These are phyloP conservation scores for Trypanosoma lewisi DNA, from an alignment of 208 protist genomes.

Conservation along the genomic window DNA sequence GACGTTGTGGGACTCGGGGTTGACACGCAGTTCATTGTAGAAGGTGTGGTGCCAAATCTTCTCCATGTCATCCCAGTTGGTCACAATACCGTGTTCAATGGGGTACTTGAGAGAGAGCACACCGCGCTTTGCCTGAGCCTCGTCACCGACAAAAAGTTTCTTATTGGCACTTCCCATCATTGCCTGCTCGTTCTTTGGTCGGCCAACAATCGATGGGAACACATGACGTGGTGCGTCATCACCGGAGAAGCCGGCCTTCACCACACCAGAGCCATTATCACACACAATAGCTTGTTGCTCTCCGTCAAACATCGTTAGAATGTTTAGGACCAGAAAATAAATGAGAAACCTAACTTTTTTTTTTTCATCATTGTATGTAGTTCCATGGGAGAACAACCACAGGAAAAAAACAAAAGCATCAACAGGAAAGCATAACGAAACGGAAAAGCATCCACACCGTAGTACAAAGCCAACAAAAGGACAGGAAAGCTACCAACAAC, in stretches of 20 bases:
- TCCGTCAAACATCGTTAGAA: slow-evolving; percentile 59
- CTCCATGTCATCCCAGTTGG: slow-evolving; percentile 99
- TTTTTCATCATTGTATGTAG: neutral
- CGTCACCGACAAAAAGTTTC: slow-evolving; percentile 93
- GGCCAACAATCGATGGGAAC: slow-evolving; percentile 96
- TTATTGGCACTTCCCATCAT: slow-evolving; percentile 96
- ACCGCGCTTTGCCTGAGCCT: slow-evolving; percentile 94
- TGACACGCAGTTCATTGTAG: slow-evolving; percentile 97
- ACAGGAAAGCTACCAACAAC: no score
- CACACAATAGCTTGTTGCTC: slow-evolving; percentile 76
- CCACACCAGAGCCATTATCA: slow-evolving; percentile 89
- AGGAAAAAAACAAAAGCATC: slow-evolving; percentile 13
- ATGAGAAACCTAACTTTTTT: neutral
- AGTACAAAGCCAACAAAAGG: no score
- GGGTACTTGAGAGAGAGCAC: slow-evolving; percentile 94
- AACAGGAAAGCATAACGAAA: no score
- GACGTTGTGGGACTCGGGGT: slow-evolving; percentile 97
- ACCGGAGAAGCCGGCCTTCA: slow-evolving; percentile 96
- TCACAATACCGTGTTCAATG: slow-evolving; percentile 96
- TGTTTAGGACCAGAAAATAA: neutral
- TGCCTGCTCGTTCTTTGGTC: slow-evolving; percentile 91
- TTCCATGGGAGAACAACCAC: neutral
- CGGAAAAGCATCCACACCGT: no score
- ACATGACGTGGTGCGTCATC: slow-evolving; percentile 96
- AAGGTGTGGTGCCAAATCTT: slow-evolving; percentile 99